Evolutionary conservation across 768 basidiomycete genomes (phyloP), one percentile per base, ranked within the genome.

Genomic region (Mrakia gelida): DNA sequence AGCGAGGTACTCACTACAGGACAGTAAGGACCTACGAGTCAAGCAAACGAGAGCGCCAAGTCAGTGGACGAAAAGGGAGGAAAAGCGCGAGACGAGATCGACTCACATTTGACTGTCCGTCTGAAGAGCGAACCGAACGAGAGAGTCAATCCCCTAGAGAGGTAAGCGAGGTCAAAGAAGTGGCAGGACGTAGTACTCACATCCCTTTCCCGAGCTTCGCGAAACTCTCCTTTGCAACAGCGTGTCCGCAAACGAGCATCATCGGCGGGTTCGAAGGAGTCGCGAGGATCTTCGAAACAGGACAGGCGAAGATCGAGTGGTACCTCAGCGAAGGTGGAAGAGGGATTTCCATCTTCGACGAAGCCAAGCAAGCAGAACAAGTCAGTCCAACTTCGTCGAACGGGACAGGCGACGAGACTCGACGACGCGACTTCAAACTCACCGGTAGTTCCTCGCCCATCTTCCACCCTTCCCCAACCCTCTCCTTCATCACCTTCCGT

Each of bases 211-310:
- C 91, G 67, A 99, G 86, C 84, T 95, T 93, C 80, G 90, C 89
- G 80, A 98, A 85, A 84, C 93, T 96, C 82, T 98, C 96, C 83
- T 92, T 92, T 2, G 93, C 91, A 65, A 99, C 91, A 54, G 97
- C 95, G 85, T 99, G 97, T 2, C 96, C 97, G 83, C 97, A 98
- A 5, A 87, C 86, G 88, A 99, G 91, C 92, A 98, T 95, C 94
- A 97, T 97, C 0, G 97, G 96, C 13, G 95, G 97, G 83, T 99
- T 99, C 77, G 88, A 84, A 73, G 77, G 72, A 6, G 93, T 95
- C 32, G 94, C 91, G 85, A 97, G 96, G 82, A 98, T 96, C 85
- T 98, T 98, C 13, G 94, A 96, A 30, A 99, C 97, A 0, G 97
- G 93, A 84, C 97, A 99, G 68, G 94, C 91, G 84, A 99, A 98